phyloP scores from a whole-genome alignment of 1,284 basidiomycete species.

The Erythrobasidium hasegawianum region DNA sequence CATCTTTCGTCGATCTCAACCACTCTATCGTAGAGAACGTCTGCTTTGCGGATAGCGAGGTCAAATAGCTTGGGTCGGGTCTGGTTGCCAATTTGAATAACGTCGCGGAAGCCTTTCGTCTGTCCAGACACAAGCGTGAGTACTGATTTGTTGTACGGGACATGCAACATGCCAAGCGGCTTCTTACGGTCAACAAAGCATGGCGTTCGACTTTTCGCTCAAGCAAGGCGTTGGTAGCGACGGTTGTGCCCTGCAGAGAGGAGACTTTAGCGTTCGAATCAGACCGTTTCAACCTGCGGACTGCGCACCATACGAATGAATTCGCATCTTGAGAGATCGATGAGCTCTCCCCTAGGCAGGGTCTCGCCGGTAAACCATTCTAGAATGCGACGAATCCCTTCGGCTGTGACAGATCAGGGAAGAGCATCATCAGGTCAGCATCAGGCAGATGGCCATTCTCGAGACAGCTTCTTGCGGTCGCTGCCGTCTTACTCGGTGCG shows the following conservation, averaged over 20 bases:
- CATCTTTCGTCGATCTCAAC: constrained; percentile 85
- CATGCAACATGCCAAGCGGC: not conserved
- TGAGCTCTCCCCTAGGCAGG: constrained; percentile 63
- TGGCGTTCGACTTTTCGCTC: constrained; percentile 90
- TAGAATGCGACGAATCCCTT: constrained; percentile 83
- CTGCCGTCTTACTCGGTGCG: constrained; percentile 61
- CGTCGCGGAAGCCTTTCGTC: constrained; percentile 83
- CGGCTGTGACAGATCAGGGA: constrained; percentile 56
- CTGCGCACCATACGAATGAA: constrained; percentile 48
- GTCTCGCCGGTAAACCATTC: constrained; percentile 67
- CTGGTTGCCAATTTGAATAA: constrained; percentile 88
- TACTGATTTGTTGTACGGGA: no score
- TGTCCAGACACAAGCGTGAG: not conserved
- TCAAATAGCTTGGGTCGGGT: constrained; percentile 68
- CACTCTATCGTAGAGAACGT: constrained; percentile 73
- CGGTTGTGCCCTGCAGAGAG: constrained; percentile 67
- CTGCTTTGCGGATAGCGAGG: constrained; percentile 57
- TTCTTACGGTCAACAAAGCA: constrained; percentile 73
- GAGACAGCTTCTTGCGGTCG: no score
- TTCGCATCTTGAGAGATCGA: constrained; percentile 78
- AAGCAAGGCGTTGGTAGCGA: constrained; percentile 91
- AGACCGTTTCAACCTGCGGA: not conserved
- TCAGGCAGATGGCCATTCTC: no score
- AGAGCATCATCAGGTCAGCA: no score
- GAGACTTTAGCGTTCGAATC: no score